Conservation (phyloP, 192 early-diverging fungal species). For the Nowakowskiella sp. region DNA sequence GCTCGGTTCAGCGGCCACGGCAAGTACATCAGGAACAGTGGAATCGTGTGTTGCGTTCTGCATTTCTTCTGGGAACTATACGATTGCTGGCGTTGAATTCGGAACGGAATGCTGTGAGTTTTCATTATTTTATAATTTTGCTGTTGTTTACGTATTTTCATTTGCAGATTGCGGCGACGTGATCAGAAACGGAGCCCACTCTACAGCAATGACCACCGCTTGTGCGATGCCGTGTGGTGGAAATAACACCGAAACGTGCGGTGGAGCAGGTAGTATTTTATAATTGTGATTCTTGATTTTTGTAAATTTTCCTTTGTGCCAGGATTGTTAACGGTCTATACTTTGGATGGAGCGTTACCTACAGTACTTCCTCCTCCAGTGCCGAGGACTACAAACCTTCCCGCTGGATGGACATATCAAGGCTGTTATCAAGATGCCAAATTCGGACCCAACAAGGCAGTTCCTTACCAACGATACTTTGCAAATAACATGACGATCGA, state of each 20-base stretch:
- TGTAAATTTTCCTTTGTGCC: too few species aligned
- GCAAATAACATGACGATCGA: neutral
- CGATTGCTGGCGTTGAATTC: neutral
- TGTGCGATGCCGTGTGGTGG: neutral
- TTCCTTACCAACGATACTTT: neutral
- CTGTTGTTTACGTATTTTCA: neutral
- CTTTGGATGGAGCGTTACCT: neutral
- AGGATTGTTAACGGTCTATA: neutral
- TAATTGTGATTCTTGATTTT: too few species aligned
- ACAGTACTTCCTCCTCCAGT: neutral
- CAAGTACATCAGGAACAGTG: too few species aligned
- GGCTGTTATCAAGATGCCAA: neutral
- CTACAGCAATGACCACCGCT: neutral
- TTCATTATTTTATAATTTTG: too few species aligned
- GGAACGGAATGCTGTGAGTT: too few species aligned
- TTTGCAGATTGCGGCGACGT: neutral
- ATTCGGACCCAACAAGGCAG: neutral
- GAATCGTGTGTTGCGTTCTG: neutral
- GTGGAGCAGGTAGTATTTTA: neutral
- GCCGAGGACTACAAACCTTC: neutral
- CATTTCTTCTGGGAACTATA: neutral
- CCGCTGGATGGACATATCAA: neutral
- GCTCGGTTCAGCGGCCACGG: too few species aligned
- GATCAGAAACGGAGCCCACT: neutral
- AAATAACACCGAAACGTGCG: neutral